These are phyloP conservation scores for Calonectria pseudoreteaudii DNA, from an alignment of 2,329 filamentous ascomycete genomes.

Conservation along the genomic window DNA sequence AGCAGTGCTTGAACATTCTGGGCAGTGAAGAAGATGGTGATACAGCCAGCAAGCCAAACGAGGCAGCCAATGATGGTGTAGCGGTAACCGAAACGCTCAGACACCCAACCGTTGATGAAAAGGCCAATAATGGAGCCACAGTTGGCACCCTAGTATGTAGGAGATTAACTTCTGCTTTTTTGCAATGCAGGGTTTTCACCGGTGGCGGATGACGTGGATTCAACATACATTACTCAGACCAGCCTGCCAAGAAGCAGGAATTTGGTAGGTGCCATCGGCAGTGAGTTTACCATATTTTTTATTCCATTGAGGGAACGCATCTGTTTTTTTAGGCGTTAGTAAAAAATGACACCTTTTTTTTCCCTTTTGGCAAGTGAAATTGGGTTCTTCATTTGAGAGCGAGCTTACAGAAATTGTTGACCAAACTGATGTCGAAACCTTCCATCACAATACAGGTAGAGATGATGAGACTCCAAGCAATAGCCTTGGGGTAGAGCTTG, in stretches of 20 bases:
- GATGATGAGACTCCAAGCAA: slow-evolving; percentile 85
- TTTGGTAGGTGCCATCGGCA: slow-evolving; percentile 60
- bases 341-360: not conserved
- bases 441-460: slow-evolving; percentile 95
- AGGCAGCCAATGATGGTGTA: slow-evolving; percentile 73
- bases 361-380: not conserved
- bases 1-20: slow-evolving; percentile 69
- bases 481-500: slow-evolving; percentile 86
- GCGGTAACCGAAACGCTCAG: slow-evolving; percentile 76
- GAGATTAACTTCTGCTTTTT: slow-evolving; percentile 22
- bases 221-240: slow-evolving; percentile 65
- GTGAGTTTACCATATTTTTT: slow-evolving; percentile 66
- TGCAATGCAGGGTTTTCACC: not conserved
- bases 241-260: slow-evolving; percentile 72
- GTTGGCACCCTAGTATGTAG: slow-evolving; percentile 58
- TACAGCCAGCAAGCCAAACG: slow-evolving; percentile 65
- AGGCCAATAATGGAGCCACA: slow-evolving; percentile 76
- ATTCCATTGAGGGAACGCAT: slow-evolving; percentile 69
- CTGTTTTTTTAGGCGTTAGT: slow-evolving; percentile 36
- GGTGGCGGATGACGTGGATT: slow-evolving; percentile 33
- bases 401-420: slow-evolving; percentile 79
- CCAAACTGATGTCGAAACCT: slow-evolving; percentile 84
- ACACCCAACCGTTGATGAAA: slow-evolving; percentile 73
- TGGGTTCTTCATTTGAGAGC: slow-evolving; percentile 19
- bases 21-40: slow-evolving; percentile 74